Evolutionary conservation across 805 yeast genomes (phyloP).

Genomic region (Metschnikowia chrysomelidarum): DNA sequence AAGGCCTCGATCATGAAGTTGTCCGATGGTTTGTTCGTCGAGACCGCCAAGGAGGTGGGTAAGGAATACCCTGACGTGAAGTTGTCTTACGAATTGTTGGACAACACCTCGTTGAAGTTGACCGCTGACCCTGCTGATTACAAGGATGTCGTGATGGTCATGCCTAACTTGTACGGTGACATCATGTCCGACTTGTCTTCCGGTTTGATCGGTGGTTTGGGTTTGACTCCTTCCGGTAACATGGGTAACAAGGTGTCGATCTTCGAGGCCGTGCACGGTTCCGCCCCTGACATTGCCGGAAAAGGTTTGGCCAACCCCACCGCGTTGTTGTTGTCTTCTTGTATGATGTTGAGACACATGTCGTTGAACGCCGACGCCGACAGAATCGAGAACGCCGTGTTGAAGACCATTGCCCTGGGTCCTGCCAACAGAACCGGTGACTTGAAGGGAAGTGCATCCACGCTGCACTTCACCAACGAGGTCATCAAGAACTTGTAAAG

Average conservation of each 20-base stretch:
- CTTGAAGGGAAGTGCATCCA: constrained; percentile 88
- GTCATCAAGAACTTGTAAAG: constrained; percentile 73
- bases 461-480: constrained; percentile 86
- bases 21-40: constrained; percentile 95
- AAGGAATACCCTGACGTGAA: constrained; percentile 89
- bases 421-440: constrained; percentile 96
- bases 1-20: constrained; percentile 98
- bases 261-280: constrained; percentile 99
- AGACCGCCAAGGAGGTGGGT: constrained; percentile 84
- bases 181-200: constrained; percentile 97
- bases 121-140: constrained; percentile 87
- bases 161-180: constrained; percentile 99
- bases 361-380: constrained; percentile 78
- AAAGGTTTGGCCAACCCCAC: constrained; percentile 99
- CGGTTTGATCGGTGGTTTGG: constrained; percentile 97
- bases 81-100: constrained; percentile 83
- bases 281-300: constrained; percentile 99
- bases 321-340: constrained; percentile 90
- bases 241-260: constrained; percentile 98
- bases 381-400: constrained; percentile 84
- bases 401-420: constrained; percentile 89
- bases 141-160: constrained; percentile 89
- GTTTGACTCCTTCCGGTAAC: constrained; percentile 98
- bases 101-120: constrained; percentile 89
- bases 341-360: constrained; percentile 99